Base-by-base conservation (phyloP, 805 yeast species). In the Ogataea thermomethanolica region DNA sequence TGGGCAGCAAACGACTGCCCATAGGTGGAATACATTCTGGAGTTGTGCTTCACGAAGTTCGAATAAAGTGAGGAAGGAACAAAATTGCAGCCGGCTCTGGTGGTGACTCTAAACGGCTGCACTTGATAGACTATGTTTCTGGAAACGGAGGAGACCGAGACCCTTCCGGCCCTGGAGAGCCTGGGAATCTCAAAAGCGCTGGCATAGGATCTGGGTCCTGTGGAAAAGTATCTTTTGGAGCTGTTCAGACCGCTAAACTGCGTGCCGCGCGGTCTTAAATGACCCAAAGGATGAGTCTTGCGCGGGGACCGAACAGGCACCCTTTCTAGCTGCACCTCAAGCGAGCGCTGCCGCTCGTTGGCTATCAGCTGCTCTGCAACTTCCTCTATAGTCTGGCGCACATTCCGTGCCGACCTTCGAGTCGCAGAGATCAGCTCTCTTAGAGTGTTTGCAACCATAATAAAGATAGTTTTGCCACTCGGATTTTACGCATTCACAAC, bases 301-400 rank as follows among this genome's bases (percentile, higher is more conserved):
- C 48, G 33, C 38, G 53, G 39, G 41, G 47, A 43, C 35, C 67
- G 60, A 4, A 68, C 73, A 3, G 78, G 76, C 5, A 70, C 66
- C 13, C 66, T 44, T 14, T 62, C 68, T 2, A 66, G 50, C 3
- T 55, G 53, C 3, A 49, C 52, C 22, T 54, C 56, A 24, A 45
- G 41, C 12, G 67, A 69, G 2, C 67, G 60, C 25, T 50, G 61
- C 10, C 54, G 44, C 34, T 54, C 54, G 26, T 55, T 50, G 8
- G 55, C 49, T 5, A 52, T 44, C 22, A 59, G 46, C 44, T 58
- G 61, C 49, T 67, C 69, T 25, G 69, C 67, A 39, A 76, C 60
- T 43, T 76, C 79, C 47, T 73, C 71, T 20, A 76, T 62, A 22
- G 70, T 67, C 53, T 69, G 69, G 43, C 71, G 68, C 43, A 72